Base-by-base conservation (phyloP, 768 basidiomycete species). In the Tylopilus felleus region DNA sequence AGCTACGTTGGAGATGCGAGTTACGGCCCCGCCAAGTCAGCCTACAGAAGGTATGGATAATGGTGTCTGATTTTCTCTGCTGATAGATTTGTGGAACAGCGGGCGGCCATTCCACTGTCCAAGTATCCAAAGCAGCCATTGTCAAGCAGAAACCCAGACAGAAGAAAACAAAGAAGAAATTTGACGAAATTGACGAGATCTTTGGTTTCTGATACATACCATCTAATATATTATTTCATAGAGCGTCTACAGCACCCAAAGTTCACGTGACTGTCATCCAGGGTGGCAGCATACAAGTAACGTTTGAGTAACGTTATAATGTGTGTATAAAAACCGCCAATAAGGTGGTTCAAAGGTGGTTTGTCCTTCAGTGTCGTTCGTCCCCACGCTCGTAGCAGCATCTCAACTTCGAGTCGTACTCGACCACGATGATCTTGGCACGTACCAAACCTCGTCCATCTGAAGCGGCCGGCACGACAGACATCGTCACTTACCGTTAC, bases 401-500 rank as follows among this genome's bases (percentile, higher is more conserved):
- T n/a, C n/a, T n/a, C n/a, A n/a, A n/a, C n/a, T n/a, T n/a, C n/a
- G n/a, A n/a, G n/a, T n/a, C n/a, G n/a, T n/a, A n/a, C n/a, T n/a
- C n/a, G n/a, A n/a, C n/a, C n/a, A n/a, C n/a, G n/a, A n/a, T n/a
- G n/a, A n/a, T n/a, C n/a, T n/a, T n/a, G n/a, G n/a, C n/a, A n/a
- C n/a, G n/a, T n/a, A n/a, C 42, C 12, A 65, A 38, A 43, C 0
- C 29, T n/a, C 40, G 8, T 1, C 5, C 28, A 2, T 6, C 52
- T 13, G 28, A 35, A n/a, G 35, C 23, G 9, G 14, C 16, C 1
- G 19, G 42, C 4, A 33, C 49, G 9, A 40, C 5, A 6, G 79
- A 82, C 36, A 71, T 83, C 49, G 66, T 84, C 53, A 82, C 78
- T 16, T 83, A 83, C 53, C 75, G 79, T 25, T 68, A 70, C 6